Base-by-base conservation (phyloP, 495 filamentous ascomycete genomes). In the Lophium mytilinum region DNA sequence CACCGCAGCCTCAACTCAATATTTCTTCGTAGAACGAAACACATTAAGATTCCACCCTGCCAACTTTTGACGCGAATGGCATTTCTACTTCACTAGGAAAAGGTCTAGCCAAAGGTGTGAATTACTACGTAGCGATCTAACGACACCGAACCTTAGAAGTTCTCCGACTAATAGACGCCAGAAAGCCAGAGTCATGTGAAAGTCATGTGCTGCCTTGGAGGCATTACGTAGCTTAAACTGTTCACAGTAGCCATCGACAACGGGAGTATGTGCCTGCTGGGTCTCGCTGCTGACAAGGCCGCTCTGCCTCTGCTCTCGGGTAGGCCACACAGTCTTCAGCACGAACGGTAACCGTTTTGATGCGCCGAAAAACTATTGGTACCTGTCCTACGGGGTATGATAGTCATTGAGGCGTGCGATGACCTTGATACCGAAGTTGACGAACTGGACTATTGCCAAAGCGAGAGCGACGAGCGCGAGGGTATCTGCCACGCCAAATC, bases 381-480 rank as follows among this genome's bases (percentile, higher is more conserved):
- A 50, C 15, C 3, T 41, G 9, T 9, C 43, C 43, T 24, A 21
- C 12, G 14, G 4, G 0, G 45, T 19, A 7, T 24, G 45, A 42
- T 50, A 57, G 9, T 57, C 55, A 0, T 50, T 17, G 5, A 57
- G 55, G n/a, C 55, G 55, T 3, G 4, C 34, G 0, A 51, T 6
- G 18, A 57, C 45, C 14, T 39, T 50, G 9, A 15, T 6, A 1
- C 55, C 15, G 37, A 57, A 54, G 9, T 55, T 34, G 43, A 60
- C 52, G n/a, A 60, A 34, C 34, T 54, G 50, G 18, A 55, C 41
- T 9, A 60, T 55, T 15, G 47, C 47, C 12, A 50, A 41, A 12
- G 34, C 57, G 24, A 60, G 35, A 43, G 50, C 52, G 9, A 58
- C 37, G 18, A 54, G n/a, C 11, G 52, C 52, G 10, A 54, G 52